A percentile compares a stretch with the other conserved stretches of the same genome.
These are phyloP conservation scores for Geranium rotundifolium DNA, from an alignment of 345 rosid species.

Conservation along the genomic window DNA sequence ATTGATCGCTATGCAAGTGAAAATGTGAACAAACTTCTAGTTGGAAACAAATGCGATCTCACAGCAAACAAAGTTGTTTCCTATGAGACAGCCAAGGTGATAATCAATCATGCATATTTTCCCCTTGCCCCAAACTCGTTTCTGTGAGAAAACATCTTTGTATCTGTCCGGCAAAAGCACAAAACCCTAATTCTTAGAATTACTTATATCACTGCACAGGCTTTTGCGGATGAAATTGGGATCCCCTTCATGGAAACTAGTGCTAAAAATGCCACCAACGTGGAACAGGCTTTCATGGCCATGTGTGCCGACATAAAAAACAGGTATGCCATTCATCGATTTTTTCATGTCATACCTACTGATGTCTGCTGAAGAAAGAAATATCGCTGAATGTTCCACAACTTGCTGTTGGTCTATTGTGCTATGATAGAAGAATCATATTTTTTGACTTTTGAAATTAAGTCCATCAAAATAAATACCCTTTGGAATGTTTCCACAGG, in stretches of 20 bases:
- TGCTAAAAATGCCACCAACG: conserved; percentile 60
- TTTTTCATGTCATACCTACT: too few relatives aligned
- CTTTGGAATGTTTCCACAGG: conserved; percentile 25
- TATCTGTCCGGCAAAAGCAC: too few relatives aligned
- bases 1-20: conserved; percentile 71
- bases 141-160: too few relatives aligned
- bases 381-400: too few relatives aligned
- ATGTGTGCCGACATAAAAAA: conserved; percentile 65
- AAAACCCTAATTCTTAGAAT: too few relatives aligned
- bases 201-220: conserved; percentile 9
- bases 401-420: too few relatives aligned
- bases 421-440: too few relatives aligned
- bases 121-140: too few relatives aligned
- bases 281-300: conserved; percentile 76
- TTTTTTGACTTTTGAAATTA: too few relatives aligned
- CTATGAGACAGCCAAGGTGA: conserved; percentile 56
- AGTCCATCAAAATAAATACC: too few relatives aligned
- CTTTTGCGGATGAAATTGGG: conserved; percentile 68
- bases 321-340: too few relatives aligned
- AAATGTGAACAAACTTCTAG: conserved; percentile 66
- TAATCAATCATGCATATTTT: neutral
- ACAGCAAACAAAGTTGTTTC: conserved; percentile 59
- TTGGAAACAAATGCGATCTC: conserved; percentile 66
- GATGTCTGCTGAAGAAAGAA: conserved; percentile 66
- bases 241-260: conserved; percentile 75